Evolutionary conservation across 1,284 basidiomycete species (phyloP).

Genomic region (Tetrapyrgos nigripes): DNA sequence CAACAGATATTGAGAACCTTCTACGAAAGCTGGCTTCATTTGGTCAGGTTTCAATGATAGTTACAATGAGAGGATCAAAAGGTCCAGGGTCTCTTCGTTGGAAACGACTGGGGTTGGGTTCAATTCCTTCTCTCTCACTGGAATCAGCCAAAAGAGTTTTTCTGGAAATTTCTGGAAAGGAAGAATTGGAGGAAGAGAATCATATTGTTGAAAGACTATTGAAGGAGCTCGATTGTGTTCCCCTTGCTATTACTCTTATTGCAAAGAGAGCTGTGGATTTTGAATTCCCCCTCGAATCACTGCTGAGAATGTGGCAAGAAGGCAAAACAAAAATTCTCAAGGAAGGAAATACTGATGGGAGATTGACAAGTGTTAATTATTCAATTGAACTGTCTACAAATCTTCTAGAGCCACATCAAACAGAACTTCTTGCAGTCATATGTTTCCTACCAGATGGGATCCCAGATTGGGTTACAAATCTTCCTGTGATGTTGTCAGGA

Average conservation of each 20-base stretch:
- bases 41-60: background rate
- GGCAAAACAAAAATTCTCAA: background rate
- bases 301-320: background rate
- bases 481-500: no score
- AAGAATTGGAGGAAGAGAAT: no score
- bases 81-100: background rate
- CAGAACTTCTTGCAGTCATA: background rate
- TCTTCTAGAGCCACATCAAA: background rate
- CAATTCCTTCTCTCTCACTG: background rate
- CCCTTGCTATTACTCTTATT: background rate
- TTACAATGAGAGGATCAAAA: conserved; percentile 1
- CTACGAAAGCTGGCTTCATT: background rate
- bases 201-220: no score
- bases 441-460: background rate
- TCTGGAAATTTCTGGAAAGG: background rate
- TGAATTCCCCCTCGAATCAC: background rate
- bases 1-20: background rate
- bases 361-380: no score
- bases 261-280: background rate
- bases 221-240: no score
- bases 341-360: background rate
- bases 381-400: background rate
- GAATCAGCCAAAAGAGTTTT: background rate
- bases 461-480: background rate
- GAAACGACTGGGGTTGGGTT: background rate